Evolutionary conservation across 441 rosid species (phyloP), one percentile per base, ranked within the genome.

Genomic region (Eutrema salsugineum): DNA sequence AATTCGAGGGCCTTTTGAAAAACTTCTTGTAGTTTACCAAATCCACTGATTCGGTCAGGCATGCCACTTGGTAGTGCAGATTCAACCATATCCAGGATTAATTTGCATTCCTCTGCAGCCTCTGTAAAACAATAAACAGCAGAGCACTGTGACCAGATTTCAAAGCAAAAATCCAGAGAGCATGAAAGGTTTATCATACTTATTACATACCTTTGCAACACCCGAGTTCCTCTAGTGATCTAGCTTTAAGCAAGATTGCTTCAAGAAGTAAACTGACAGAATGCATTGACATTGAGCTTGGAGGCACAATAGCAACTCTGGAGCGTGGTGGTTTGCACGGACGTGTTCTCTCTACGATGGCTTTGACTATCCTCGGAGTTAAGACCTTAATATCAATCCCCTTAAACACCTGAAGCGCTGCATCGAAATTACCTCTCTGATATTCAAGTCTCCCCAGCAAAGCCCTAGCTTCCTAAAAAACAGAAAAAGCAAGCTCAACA

Each of bases 371-470:
- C 81, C 91, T 85, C 2, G 95, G 89, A 63, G 82, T 75, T 71
- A 93, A 87, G 62, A 75, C 79, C 70, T 64, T 83, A 62, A 86
- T 77, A 63, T 95, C 98, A 63, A 95, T 95, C 35, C 99, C 97
- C 65, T 82, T 96, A 74, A 91, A 89, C 35, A 95, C 98, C 80
- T 93, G 97, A 82, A 95, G 91, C 33, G 99, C 97, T n/a, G 96
- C 99, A 72, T 88, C 97, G 63, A 84, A 91, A 73, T 89, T 92
- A 48, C 98, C 93, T 85, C 86, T 87, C 82, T 88, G 97, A 75
- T 83, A 91, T 72, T 92, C 99, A 28, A 92, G 86, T 81, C 99
- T 88, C 74, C 99, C 98, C 66, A 95, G 46, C 84, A 95, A 80
- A 36, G 98, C 96, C 83, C 99, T 89, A 22, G 99, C 99, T 85